phyloP scores from a whole-genome alignment of 2,329 filamentous ascomycete genomes.

The Keithomyces neogunnii region DNA sequence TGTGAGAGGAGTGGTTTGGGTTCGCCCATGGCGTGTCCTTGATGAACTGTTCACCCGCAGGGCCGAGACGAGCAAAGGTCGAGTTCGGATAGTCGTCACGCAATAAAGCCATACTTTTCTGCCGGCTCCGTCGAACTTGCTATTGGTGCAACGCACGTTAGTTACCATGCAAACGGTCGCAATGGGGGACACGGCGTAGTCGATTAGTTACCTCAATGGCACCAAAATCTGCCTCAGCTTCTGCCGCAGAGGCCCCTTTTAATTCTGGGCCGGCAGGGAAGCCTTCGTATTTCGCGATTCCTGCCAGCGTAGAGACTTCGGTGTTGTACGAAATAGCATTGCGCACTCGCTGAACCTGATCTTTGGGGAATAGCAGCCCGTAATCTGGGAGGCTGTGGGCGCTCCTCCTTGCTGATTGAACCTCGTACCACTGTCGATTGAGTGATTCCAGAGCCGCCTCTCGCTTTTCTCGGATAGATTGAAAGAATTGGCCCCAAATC shows the following conservation, averaged over 20 bases:
- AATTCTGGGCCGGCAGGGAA: slow-evolving; percentile 93
- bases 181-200: not conserved
- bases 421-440: slow-evolving; percentile 85
- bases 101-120: slow-evolving; percentile 30
- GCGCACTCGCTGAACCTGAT: slow-evolving; percentile 66
- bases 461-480: slow-evolving; percentile 73
- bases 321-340: slow-evolving; percentile 90
- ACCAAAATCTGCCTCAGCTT: slow-evolving; percentile 80
- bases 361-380: slow-evolving; percentile 70
- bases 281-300: slow-evolving; percentile 88
- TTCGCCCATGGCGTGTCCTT: slow-evolving; percentile 91
- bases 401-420: slow-evolving; percentile 79
- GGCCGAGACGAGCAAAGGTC: slow-evolving; percentile 43
- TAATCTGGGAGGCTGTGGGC: slow-evolving; percentile 76
- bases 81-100: slow-evolving; percentile 41
- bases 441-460: slow-evolving; percentile 73
- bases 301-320: slow-evolving; percentile 85
- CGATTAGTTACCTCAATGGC: slow-evolving; percentile 65
- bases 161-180: not conserved
- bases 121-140: slow-evolving; percentile 25
- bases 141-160: slow-evolving; percentile 15
- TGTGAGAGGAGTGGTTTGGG: slow-evolving; percentile 68
- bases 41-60: slow-evolving; percentile 77
- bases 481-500: slow-evolving; percentile 83
- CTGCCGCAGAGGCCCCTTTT: slow-evolving; percentile 58